Percentiles rank a stretch among this genome's conserved stretches.
Conservation (phyloP, 208 protist species). For the Crithidia expoeki region DNA sequence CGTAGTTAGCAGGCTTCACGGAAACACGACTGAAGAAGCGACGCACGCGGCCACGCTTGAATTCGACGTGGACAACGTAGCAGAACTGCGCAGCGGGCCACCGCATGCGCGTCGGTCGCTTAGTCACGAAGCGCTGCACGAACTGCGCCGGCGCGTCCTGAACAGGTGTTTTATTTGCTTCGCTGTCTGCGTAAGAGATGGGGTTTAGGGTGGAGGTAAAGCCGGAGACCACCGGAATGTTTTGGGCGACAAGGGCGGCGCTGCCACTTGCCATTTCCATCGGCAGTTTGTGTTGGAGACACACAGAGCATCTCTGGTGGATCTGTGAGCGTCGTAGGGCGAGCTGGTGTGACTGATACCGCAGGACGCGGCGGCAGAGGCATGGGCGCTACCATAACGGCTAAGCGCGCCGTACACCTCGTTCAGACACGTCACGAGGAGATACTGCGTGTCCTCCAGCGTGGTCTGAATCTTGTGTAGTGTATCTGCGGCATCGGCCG, state of each 20-base stretch:
- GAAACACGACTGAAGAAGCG: conserved; percentile 40
- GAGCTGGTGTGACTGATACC: conserved; percentile 16
- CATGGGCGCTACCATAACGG: not conserved
- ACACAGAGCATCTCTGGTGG: not conserved
- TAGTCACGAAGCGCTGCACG: not conserved
- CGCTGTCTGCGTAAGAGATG: too few species aligned
- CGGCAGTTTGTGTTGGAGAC: not conserved
- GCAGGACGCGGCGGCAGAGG: conserved; percentile 7
- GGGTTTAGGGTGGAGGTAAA: not conserved
- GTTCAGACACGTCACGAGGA: conserved; percentile 1
- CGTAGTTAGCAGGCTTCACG: conserved; percentile 51
- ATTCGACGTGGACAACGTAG: conserved; percentile 75
- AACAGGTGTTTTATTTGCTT: not conserved
- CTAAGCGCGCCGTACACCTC: conserved; percentile 2
- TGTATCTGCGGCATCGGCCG: not conserved
- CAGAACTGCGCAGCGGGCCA: conserved; percentile 47
- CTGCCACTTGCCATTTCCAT: conserved; percentile 2
- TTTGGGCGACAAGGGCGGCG: not conserved
- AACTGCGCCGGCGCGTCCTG: not conserved
- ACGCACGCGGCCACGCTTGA: conserved; percentile 77
- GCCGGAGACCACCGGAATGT: not conserved
- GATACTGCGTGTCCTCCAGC: conserved; percentile 17
- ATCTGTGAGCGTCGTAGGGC: conserved; percentile 7
- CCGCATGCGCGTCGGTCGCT: conserved; percentile 1
- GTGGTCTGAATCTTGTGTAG: conserved; percentile 10